A percentile compares a stretch with the other conserved stretches of the same genome.
phyloP scores from a whole-genome alignment of 345 rosid genomes.

The Pistacia atlantica region DNA sequence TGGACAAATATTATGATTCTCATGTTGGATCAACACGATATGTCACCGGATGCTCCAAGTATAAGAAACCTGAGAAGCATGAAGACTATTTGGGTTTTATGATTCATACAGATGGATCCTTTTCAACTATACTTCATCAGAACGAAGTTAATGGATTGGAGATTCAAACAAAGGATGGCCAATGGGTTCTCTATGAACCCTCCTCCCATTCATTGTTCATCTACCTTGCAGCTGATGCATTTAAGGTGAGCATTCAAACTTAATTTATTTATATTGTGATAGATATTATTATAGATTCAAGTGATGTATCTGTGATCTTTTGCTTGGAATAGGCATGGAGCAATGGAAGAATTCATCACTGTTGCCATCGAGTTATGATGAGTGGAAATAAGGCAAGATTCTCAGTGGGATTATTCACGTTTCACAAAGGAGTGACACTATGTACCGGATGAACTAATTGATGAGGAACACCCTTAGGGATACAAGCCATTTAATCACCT shows the following conservation, averaged over 20 bases:
- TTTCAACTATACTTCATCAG: no score
- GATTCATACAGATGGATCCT: no score
- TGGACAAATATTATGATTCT: no score
- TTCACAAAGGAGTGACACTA: slow-evolving; percentile 26
- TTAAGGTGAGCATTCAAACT: slow-evolving; percentile 37
- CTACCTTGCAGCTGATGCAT: slow-evolving; percentile 49
- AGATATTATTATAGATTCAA: no score
- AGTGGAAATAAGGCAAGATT: slow-evolving; percentile 20
- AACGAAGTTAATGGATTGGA: no score
- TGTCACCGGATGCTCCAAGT: no score
- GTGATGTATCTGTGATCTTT: background rate
- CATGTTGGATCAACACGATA: no score
- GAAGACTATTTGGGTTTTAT: no score
- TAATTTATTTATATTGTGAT: no score
- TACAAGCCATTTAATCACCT: slow-evolving; percentile 31
- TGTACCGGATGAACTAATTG: slow-evolving; percentile 32
- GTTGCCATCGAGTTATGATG: slow-evolving; percentile 4
- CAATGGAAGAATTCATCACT: background rate
- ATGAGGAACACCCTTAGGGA: slow-evolving; percentile 35
- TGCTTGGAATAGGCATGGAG: slow-evolving; percentile 6
- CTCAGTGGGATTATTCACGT: slow-evolving; percentile 29
- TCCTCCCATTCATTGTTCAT: slow-evolving; percentile 49
- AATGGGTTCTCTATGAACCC: slow-evolving; percentile 42
- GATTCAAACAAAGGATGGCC: slow-evolving; percentile 43
- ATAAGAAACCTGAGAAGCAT: no score